Percentiles rank a stretch among this genome's conserved stretches.
These are phyloP conservation scores for Aspergillus mulundensis DNA, from an alignment of 495 filamentous ascomycete species.

Conservation along the genomic window DNA sequence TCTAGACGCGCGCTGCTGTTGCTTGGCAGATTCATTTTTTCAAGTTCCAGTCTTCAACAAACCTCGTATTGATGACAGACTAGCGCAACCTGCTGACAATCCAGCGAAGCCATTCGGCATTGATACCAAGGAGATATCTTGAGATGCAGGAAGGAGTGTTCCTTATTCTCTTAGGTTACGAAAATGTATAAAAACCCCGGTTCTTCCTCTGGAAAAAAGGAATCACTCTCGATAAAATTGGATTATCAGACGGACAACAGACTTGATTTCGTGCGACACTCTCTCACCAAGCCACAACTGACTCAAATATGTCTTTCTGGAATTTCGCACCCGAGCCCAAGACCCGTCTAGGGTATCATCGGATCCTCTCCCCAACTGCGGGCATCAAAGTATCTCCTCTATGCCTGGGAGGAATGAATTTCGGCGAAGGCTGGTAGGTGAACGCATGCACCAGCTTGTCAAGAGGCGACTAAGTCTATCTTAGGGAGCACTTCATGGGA, in stretches of 20 bases:
- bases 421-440: slow-evolving; percentile 46
- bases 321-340: slow-evolving; percentile 34
- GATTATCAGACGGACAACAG: too few species aligned
- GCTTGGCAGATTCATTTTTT: neutral
- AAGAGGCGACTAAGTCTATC: too few species aligned
- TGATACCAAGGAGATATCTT: neutral
- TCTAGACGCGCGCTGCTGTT: neutral
- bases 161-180: too few species aligned
- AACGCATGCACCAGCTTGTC: too few species aligned
- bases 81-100: slow-evolving; percentile 2
- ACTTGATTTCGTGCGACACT: neutral
- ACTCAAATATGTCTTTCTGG: slow-evolving; percentile 10
- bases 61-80: slow-evolving; percentile 7
- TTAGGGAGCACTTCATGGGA: slow-evolving; percentile 33
- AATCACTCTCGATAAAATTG: neutral
- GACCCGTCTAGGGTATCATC: slow-evolving; percentile 47
- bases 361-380: slow-evolving; percentile 51
- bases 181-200: too few species aligned
- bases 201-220: too few species aligned
- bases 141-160: neutral
- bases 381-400: slow-evolving; percentile 54
- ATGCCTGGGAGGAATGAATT: slow-evolving; percentile 53
- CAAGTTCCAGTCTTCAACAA: neutral
- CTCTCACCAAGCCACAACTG: neutral
- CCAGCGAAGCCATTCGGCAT: neutral